phyloP scores from a whole-genome alignment of 495 filamentous ascomycete genomes.

The Aspergillus hancockii region DNA sequence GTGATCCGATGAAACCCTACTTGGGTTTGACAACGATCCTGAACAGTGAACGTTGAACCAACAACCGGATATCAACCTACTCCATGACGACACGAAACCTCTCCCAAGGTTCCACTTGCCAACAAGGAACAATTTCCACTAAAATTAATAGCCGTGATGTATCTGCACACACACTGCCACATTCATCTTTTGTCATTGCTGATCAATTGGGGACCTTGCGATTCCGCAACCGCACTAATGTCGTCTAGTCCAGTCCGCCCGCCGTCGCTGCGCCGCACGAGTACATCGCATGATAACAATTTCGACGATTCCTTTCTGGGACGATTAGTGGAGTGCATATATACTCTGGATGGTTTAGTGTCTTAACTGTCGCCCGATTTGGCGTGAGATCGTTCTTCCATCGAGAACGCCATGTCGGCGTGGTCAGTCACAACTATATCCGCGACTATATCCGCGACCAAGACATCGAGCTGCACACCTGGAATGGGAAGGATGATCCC shows the following conservation, averaged over 20 bases:
- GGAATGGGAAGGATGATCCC: conserved; percentile 18
- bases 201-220: background rate
- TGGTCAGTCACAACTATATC: conserved; percentile 22
- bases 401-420: conserved; percentile 27
- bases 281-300: conserved; percentile 25
- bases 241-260: background rate
- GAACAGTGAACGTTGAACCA: too few species aligned
- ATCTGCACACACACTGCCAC: background rate
- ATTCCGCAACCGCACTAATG: background rate
- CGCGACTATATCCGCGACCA: conserved; percentile 21
- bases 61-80: background rate
- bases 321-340: conserved; percentile 2
- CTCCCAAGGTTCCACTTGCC: background rate
- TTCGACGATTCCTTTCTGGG: conserved; percentile 27
- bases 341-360: too few species aligned
- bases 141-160: too few species aligned
- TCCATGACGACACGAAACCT: conserved; percentile 5
- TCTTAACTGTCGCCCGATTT: background rate
- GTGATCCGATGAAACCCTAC: background rate
- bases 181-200: background rate
- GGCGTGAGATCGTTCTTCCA: conserved; percentile 26
- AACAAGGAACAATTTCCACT: background rate
- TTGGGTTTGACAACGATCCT: too few species aligned
- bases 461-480: conserved; percentile 19
- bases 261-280: conserved; percentile 14